Evolutionary conservation across 176 grass and related monocot species (phyloP).

Genomic region (Ensete glaucum): DNA sequence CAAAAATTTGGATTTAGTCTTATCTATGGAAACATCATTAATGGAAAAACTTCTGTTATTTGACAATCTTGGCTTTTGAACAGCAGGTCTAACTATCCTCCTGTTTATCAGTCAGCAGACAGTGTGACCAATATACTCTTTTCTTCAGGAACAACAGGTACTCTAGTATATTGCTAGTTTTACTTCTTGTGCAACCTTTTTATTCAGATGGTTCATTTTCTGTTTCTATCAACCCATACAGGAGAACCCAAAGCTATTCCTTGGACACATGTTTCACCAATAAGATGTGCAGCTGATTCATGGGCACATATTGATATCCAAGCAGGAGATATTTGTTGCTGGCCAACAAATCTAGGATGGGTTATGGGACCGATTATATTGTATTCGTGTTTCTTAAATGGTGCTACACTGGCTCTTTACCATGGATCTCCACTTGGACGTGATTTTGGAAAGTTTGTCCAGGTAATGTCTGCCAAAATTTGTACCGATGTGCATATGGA

Average conservation of each 20-base stretch:
- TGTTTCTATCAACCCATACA: conserved; percentile 23
- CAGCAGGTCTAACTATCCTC: conserved; percentile 43
- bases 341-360: conserved; percentile 95
- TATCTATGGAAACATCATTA: not conserved
- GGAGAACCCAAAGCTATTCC: conserved; percentile 97
- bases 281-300: conserved; percentile 62
- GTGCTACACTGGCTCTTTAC: conserved; percentile 72
- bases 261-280: conserved; percentile 77
- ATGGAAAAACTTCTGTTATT: not conserved
- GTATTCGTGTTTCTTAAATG: conserved; percentile 61
- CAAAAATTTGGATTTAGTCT: not conserved
- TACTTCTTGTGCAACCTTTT: not conserved
- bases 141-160: conserved; percentile 99
- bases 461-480: conserved; percentile 29
- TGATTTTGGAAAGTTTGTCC: conserved; percentile 87
- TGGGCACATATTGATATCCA: conserved; percentile 75
- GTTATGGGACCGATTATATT: conserved; percentile 81
- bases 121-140: conserved; percentile 75
- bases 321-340: conserved; percentile 57
- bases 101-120: conserved; percentile 60
- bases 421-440: conserved; percentile 84
- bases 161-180: not conserved
- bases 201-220: conserved; percentile 3
- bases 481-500: not conserved
- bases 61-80: conserved; percentile 11